Conservation (phyloP, 345 rosid genomes). For the Fremontodendron californicum region DNA sequence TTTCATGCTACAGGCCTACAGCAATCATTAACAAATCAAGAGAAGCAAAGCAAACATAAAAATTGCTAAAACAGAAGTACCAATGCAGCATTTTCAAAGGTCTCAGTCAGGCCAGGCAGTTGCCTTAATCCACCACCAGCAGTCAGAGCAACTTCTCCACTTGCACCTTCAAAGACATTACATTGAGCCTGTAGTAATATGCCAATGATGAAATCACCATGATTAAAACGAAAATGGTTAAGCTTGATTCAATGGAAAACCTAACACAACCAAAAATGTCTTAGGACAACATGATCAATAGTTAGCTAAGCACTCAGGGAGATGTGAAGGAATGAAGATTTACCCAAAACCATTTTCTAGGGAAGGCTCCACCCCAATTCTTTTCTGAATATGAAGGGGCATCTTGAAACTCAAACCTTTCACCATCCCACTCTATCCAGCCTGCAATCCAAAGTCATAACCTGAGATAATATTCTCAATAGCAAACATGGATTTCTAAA, state of each 20-base stretch:
- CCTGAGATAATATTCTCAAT: constrained; percentile 2
- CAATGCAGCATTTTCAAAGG: constrained; percentile 86
- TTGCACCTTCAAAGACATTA: constrained; percentile 84
- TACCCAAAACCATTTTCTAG: constrained; percentile 99
- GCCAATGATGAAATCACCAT: neutral
- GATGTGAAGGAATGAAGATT: constrained; percentile 17
- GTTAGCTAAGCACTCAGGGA: constrained; percentile 16
- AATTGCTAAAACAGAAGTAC: constrained; percentile 34
- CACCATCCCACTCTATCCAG: constrained; percentile 98
- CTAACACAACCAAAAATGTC: neutral
- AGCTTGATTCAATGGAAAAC: constrained; percentile 6
- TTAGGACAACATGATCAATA: neutral
- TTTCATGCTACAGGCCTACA: neutral
- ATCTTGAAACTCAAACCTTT: constrained; percentile 79
- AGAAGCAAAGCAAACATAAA: neutral
- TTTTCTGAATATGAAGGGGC: constrained; percentile 97
- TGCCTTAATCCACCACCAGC: constrained; percentile 91
- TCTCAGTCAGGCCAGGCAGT: constrained; percentile 64
- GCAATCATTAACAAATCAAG: neutral
- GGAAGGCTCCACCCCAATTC: constrained; percentile 98
- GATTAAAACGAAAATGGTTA: neutral
- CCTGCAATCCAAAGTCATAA: constrained; percentile 44
- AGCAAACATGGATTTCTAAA: neutral
- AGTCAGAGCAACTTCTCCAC: constrained; percentile 80
- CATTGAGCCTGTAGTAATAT: constrained; percentile 68